Evolutionary conservation across 257 asterid genomes (phyloP), one percentile per base, ranked within the genome.

Genomic region (Cynanchum wilfordii): DNA sequence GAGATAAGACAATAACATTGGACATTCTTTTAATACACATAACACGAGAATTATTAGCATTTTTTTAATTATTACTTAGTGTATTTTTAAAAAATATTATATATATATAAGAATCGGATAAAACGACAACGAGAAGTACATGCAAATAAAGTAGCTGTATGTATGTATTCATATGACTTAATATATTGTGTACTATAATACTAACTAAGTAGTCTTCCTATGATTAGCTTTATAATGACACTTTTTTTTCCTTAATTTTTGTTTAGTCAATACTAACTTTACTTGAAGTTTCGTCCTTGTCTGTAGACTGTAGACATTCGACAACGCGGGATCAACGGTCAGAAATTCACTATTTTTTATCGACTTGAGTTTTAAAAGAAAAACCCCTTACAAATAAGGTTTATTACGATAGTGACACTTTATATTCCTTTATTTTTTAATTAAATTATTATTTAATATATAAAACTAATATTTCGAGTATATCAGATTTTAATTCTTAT

Each of bases 221-320:
- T 84, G 89, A 82, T 85, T 84, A 68, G 80, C 58, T 77, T 77
- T 78, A 74, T 86, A 70, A 84, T 67, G 70, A 74, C 62, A 82
- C 40, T 66, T 72, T 76, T 66, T 73, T 52, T 77, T 51, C 68
- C 1, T 42, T 42, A 7, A 7, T 6, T 42, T 42, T 42, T 42
- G 9, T 40, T 40, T 42, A 42, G 47, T 42, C 76, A 82, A 68
- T 54, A 17, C 57, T 52, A 4, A 76, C 78, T 78, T 79, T 59
- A 79, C 83, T 70, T 55, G 51, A 79, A 83, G 84, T 70, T 77
- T 86, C 75, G 86, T 81, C 85, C 73, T 75, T 66, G 81, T 78
- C 73, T 62, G 70, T 49, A 55, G 70, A 42, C 73, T 62, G 70
- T 49, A 55, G 70, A 42, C 68, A n/a, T 62, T 63, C 64, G 76